Evolutionary conservation across 192 early-diverging fungal genomes (phyloP), one percentile per base, ranked within the genome.

Genomic region (Entomortierella chlamydospora): DNA sequence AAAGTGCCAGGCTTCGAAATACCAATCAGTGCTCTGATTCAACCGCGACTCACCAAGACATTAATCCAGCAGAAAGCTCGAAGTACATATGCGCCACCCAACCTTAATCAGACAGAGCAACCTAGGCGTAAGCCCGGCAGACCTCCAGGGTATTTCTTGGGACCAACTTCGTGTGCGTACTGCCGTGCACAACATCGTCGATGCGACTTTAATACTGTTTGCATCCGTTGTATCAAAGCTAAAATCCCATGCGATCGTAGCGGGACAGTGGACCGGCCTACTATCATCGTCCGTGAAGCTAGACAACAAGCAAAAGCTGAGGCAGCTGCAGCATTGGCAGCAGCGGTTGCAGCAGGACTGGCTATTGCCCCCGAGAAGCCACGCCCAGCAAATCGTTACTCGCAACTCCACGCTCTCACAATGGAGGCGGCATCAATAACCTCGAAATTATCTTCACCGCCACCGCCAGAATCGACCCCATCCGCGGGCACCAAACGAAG

Each of bases 171-270:
- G 1, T 79, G 76, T 28, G 76, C 76, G 9, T 65, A 60, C 20
- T 79, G 76, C 34, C 65, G 76, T 20, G 50, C 61, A 28, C 67
- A 70, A 61, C 76, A 79, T 23, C 76, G 76, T 20, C 68, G 68
- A 28, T 79, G 76, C 33, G 76, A 79, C 43, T 79, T 65, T 23
- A 79, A 79, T 33, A 63, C 61, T 2, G 63, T 79, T 22, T 79
- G 76, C 49, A 49, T 41, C 20, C 61, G 76, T 2, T 79, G 76
- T 58, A 54, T 61, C 57, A 79, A 79, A 53, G 76, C 76, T 11
- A 79, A 79, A 28, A 79, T 79, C 22, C 76, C 68, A 23, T 79
- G 76, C 26, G 76, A 79, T 29, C 68, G 76, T 13, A 70, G 61
- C 17, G 76, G 67, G 26, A 79, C 76, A 7, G 76, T 79, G 29